A percentile compares a stretch with the other conserved stretches of the same genome.
Evolutionary conservation across 305 asterid species (phyloP).

Genomic region (Euphrasia arctica): DNA sequence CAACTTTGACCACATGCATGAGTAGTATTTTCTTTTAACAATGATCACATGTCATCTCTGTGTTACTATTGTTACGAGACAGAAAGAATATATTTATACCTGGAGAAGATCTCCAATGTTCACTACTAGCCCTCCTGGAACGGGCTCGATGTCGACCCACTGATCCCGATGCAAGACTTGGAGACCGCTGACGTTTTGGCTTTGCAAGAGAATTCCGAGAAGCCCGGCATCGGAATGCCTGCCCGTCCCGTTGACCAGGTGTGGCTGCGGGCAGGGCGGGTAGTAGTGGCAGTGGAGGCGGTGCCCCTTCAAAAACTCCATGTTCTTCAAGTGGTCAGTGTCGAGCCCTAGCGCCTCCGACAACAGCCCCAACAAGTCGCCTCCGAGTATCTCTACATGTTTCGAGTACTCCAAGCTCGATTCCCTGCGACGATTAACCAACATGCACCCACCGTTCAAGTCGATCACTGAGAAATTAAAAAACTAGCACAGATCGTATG

Average conservation of each 20-base stretch:
- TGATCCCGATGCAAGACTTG: conserved; percentile 32
- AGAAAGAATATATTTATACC: conserved; percentile 18
- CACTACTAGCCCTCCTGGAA: conserved; percentile 29
- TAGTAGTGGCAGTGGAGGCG: conserved; percentile 41
- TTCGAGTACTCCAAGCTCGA: conserved; percentile 33
- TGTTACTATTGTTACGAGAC: too few species aligned
- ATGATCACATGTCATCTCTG: too few species aligned
- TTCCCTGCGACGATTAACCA: conserved; percentile 24
- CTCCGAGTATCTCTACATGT: conserved; percentile 29
- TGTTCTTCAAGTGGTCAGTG: conserved; percentile 25
- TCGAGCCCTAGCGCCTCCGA: conserved; percentile 41
- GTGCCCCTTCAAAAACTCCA: conserved; percentile 39
- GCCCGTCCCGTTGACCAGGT: conserved; percentile 36
- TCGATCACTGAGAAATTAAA: neutral
- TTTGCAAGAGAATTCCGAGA: conserved; percentile 42
- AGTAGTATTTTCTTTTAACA: too few species aligned
- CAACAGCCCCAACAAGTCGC: conserved; percentile 28
- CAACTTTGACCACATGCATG: too few species aligned
- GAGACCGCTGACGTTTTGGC: conserved; percentile 33
- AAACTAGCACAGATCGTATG: neutral
- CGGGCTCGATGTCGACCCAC: conserved; percentile 39
- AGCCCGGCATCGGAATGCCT: conserved; percentile 43
- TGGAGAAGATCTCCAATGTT: conserved; percentile 49
- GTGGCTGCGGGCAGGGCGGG: conserved; percentile 51
- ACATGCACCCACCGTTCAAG: neutral